Conservation (phyloP, 2,329 filamentous ascomycete genomes). For the Akanthomyces muscarius region DNA sequence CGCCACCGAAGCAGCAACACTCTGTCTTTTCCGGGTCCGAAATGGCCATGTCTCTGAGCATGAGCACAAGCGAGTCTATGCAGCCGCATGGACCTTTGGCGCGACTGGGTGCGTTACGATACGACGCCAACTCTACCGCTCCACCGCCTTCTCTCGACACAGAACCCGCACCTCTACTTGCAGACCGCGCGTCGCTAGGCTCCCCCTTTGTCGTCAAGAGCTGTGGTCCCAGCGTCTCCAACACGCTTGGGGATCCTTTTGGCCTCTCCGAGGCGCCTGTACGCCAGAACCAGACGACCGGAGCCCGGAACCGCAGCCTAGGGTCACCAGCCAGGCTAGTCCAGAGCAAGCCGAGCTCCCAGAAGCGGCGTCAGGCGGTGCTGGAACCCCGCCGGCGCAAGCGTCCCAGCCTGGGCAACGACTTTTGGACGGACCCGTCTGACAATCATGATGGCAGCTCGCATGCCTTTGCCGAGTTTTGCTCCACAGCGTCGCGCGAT, state of each 20-base stretch:
- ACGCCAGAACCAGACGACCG: constrained; percentile 47
- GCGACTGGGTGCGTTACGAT: constrained; percentile 43
- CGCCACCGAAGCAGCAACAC: constrained; percentile 33
- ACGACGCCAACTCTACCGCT: constrained; percentile 14
- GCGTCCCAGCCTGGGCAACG: constrained; percentile 51
- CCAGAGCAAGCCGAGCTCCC: constrained; percentile 48
- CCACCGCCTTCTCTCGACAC: constrained; percentile 24
- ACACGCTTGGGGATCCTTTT: constrained; percentile 39
- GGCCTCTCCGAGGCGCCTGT: constrained; percentile 30
- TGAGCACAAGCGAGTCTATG: constrained; percentile 64
- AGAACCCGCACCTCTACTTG: constrained; percentile 19
- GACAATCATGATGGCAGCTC: constrained; percentile 22
- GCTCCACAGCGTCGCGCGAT: constrained; percentile 31
- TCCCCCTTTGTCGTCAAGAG: constrained; percentile 56
- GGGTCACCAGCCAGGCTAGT: constrained; percentile 51
- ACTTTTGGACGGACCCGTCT: constrained; percentile 49
- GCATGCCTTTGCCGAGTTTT: constrained; percentile 29
- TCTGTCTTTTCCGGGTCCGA: constrained; percentile 57
- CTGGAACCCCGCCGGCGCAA: constrained; percentile 46
- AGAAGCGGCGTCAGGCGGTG: constrained; percentile 49
- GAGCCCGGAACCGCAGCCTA: constrained; percentile 43
- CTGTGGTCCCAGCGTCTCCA: constrained; percentile 59
- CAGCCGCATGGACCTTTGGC: constrained; percentile 58
- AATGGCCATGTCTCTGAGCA: constrained; percentile 58
- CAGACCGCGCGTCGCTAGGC: constrained; percentile 40